Base-by-base conservation (phyloP, 441 rosid species). In the Populus hybrid region DNA sequence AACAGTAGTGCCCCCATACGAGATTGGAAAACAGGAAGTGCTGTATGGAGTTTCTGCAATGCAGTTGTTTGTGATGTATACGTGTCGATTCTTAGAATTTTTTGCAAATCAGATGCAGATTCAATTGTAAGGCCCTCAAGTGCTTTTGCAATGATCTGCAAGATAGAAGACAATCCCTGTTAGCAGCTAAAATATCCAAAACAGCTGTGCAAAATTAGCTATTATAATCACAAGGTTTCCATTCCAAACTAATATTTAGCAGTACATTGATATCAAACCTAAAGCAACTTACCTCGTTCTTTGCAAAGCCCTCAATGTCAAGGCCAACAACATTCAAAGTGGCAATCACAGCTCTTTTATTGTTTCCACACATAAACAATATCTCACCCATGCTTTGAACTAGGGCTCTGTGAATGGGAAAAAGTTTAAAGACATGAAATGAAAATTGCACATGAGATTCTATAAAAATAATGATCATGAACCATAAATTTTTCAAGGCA, bases 341-440 rank as follows among this genome's bases (percentile, higher is more conserved):
- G 34, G 92, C 97, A 82, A 96, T 83, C 34, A 88, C 93, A 18
- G 93, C 97, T 50, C 90, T 87, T 81, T 84, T 87, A 78, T 89
- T 82, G 84, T 82, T 89, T 85, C 99, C 99, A 82, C 98, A 94
- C 46, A 81, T 76, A 79, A 96, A 93, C 79, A 96, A 83, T 81
- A 96, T 94, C 93, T 96, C 99, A 72, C 89, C 82, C 97, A 91
- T 94, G 83, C 99, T 96, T 81, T 85, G 90, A 69, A 94, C 94
- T 81, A 96, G 87, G 70, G 98, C 95, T 85, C 99, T 96, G 90
- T 32, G 67, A 35, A 81, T 35, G 70, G 11, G 42, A 32, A 26
- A 57, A 71, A 68, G 5, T 10, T 24, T 21, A 9, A 16, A 34
- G 40, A 38, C n/a, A 66, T 67, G 70, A n/a, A 67, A 70, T 46